Percentiles rank a stretch among this genome's conserved stretches.
Conservation (phyloP, 306 rosid genomes). For the Vachellia collinsii region DNA sequence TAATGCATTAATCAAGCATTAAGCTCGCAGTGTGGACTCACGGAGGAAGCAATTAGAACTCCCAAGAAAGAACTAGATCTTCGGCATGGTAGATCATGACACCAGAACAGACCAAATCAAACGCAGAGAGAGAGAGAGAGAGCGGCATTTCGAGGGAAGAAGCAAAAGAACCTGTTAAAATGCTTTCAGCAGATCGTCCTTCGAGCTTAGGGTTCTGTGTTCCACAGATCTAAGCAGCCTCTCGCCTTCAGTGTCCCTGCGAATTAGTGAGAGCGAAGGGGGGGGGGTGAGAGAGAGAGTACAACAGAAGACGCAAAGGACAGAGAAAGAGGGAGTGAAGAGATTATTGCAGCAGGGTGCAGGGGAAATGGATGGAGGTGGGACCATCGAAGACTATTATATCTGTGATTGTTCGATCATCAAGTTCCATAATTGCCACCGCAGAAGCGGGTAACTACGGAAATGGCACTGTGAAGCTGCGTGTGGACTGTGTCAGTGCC, state of each 20-base stretch:
- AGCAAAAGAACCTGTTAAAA: slow-evolving; percentile 13
- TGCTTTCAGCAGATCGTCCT: slow-evolving; percentile 35
- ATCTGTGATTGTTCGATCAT: not conserved
- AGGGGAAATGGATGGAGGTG: slow-evolving; percentile 3
- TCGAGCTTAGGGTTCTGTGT: slow-evolving; percentile 20
- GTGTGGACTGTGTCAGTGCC: slow-evolving; percentile 2
- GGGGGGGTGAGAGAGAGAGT: not conserved
- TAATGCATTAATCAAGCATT: slow-evolving; percentile 26
- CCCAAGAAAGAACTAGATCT: slow-evolving; percentile 21
- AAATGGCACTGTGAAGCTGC: slow-evolving; percentile 16
- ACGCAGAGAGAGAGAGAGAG: not conserved
- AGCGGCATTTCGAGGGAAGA: slow-evolving; percentile 24
- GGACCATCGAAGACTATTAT: slow-evolving; percentile 25
- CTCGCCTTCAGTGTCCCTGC: slow-evolving; percentile 7
- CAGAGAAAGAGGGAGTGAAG: not conserved
- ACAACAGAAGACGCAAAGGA: slow-evolving; percentile 22
- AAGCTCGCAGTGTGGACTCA: slow-evolving; percentile 26
- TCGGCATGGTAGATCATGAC: slow-evolving; percentile 19
- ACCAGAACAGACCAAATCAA: not conserved
- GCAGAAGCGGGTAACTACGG: slow-evolving; percentile 21
- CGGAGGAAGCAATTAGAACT: not conserved
- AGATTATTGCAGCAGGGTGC: not conserved
- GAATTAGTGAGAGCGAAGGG: slow-evolving; percentile 5
- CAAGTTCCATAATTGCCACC: not conserved
- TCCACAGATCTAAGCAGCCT: slow-evolving; percentile 43